A percentile compares a stretch with the other conserved stretches of the same genome.
Conservation (phyloP, 2,329 filamentous ascomycete genomes). For the Penicillium paneum region DNA sequence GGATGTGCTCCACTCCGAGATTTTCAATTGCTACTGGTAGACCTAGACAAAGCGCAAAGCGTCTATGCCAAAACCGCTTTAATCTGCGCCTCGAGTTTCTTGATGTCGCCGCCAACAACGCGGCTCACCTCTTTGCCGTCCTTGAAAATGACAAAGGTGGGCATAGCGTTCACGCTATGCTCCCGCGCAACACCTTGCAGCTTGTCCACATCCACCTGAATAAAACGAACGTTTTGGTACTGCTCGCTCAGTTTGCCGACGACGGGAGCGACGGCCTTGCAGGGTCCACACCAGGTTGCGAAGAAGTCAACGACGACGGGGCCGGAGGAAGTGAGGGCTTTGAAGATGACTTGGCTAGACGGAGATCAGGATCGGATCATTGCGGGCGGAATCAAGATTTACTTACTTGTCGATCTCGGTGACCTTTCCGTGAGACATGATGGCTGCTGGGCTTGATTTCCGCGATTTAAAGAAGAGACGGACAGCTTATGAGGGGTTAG, state of each 20-base stretch:
- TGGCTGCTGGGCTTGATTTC: constrained; percentile 15
- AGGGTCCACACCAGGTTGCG: constrained; percentile 57
- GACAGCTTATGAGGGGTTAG: constrained; percentile 13
- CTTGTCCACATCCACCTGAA: constrained; percentile 56
- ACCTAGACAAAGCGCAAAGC: neutral
- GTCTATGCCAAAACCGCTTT: neutral
- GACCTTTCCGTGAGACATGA: constrained; percentile 38
- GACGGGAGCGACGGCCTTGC: constrained; percentile 53
- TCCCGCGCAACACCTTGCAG: constrained; percentile 50
- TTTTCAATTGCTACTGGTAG: neutral
- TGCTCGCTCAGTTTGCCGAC: constrained; percentile 52
- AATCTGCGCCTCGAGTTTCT: constrained; percentile 6
- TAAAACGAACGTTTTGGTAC: constrained; percentile 51
- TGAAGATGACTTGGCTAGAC: constrained; percentile 57
- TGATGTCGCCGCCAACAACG: constrained; percentile 8
- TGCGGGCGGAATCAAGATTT: too few species aligned
- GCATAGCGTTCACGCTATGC: constrained; percentile 50
- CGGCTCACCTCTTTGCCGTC: constrained; percentile 32
- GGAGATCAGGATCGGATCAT: neutral
- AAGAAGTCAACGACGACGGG: constrained; percentile 56
- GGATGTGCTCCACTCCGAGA: neutral
- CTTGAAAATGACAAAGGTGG: constrained; percentile 42
- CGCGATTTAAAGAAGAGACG: constrained; percentile 14
- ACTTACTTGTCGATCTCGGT: constrained; percentile 36
- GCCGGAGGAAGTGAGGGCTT: constrained; percentile 47